Base-by-base conservation (phyloP, 441 rosid genomes). In the Cnidoscolus chayamansa region DNA sequence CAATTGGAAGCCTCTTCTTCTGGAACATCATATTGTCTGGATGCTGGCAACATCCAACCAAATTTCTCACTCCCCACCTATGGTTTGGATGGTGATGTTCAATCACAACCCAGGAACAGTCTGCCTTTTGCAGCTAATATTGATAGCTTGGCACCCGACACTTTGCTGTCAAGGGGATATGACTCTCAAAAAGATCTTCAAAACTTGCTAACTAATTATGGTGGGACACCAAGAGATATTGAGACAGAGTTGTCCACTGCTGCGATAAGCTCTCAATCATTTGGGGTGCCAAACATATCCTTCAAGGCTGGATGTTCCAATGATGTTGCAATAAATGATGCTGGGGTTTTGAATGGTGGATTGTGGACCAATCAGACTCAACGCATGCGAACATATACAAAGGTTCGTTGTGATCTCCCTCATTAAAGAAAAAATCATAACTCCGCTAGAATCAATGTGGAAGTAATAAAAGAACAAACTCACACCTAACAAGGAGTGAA, bases 121-220 rank as follows among this genome's bases (percentile, higher is more conserved):
- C 85, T 90, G 70, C 89, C 95, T 20, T 87, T 88, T 19, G 77
- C 90, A 49, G 56, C 89, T 71, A 88, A 79, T 83, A 80, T 94
- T 11, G 94, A 90, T 65, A 81, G 82, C 72, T 76, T 90, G 79
- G 86, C 87, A 48, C 87, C 97, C 65, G 99, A 95, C 74, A 85
- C 88, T 8, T 67, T 90, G 74, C 77, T 95, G 77, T 85, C 96
- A 0, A 86, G 91, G 77, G 98, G 89, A 60, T 92, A 83, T 67
- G 96, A 92, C 77, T 87, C 98, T 68, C 97, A 90, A 74, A 95
- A 90, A 85, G 99, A 95, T 83, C 89, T 95, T 25, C 98, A 90
- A 72, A 88, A 92, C 84, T 76, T 94, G 86, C 90, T 94, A 73
- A 80, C 90, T 63, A 94, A 87, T 75, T 94, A 89, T 81, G 93